Conservation (phyloP, 1,284 basidiomycete genomes). For the Pisolithus thermaeus region DNA sequence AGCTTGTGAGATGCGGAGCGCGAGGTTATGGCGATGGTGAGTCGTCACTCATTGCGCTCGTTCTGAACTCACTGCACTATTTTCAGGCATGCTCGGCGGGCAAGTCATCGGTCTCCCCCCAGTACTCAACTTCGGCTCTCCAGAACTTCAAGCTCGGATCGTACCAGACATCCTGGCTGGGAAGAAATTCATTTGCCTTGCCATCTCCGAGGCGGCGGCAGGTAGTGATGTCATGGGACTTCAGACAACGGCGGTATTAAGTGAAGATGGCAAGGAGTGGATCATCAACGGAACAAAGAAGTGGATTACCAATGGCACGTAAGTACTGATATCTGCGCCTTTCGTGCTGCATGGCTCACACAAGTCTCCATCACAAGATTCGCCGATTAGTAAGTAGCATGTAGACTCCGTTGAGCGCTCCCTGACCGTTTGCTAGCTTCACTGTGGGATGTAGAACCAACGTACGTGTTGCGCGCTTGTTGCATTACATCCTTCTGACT, state of each 20-base stretch:
- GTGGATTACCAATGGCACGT: slow-evolving; percentile 83
- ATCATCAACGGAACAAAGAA: slow-evolving; percentile 79
- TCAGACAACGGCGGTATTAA: slow-evolving; percentile 78
- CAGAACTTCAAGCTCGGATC: slow-evolving; percentile 72
- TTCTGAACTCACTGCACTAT: background rate
- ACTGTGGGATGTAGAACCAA: slow-evolving; percentile 65
- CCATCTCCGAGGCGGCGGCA: slow-evolving; percentile 85
- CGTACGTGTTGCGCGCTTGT: slow-evolving; percentile 25
- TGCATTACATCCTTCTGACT: background rate
- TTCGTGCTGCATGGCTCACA: slow-evolving; percentile 1
- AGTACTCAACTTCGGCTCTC: slow-evolving; percentile 78
- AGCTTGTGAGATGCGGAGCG: slow-evolving; percentile 66
- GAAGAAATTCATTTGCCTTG: slow-evolving; percentile 77
- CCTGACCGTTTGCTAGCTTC: slow-evolving; percentile 36
- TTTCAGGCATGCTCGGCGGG: slow-evolving; percentile 60
- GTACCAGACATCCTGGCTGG: slow-evolving; percentile 78
- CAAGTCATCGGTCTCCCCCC: slow-evolving; percentile 79
- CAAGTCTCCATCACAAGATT: slow-evolving; percentile 34
- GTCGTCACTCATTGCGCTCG: background rate
- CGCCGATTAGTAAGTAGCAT: slow-evolving; percentile 42
- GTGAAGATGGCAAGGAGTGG: slow-evolving; percentile 80
- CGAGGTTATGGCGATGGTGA: slow-evolving; percentile 68
- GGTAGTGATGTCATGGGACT: slow-evolving; percentile 87
- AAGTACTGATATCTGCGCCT: slow-evolving; percentile 7
- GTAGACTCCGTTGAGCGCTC: background rate